Percentiles rank a stretch among this genome's conserved stretches.
Evolutionary conservation across 441 rosid species (phyloP).

Genomic region (Syzygium malaccense): DNA sequence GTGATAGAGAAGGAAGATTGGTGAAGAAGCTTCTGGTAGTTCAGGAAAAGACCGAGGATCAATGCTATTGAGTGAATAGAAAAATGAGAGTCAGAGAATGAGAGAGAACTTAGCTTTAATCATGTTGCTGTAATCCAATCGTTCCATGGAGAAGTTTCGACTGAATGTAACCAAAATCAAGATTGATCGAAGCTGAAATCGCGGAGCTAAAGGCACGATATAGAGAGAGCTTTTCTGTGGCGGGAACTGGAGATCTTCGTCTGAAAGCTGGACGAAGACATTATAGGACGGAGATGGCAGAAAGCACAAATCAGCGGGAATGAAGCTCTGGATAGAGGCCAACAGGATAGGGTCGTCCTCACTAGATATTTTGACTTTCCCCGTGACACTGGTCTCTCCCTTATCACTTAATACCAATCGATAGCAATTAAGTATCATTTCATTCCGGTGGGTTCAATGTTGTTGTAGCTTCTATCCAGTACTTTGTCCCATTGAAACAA

Average conservation of each 20-base stretch:
- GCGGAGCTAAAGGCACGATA: no score
- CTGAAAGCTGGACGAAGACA: neutral
- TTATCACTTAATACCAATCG: no score
- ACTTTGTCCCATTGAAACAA: neutral
- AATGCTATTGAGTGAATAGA: neutral
- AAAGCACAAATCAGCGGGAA: no score
- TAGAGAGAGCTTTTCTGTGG: neutral
- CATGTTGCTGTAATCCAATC: neutral
- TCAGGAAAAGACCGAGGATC: neutral
- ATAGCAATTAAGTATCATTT: no score
- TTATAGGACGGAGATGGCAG: neutral
- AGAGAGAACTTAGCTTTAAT: neutral
- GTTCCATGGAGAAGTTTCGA: neutral
- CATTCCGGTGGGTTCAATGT: neutral
- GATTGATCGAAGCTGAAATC: neutral
- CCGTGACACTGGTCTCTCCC: no score
- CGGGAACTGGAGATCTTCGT: neutral
- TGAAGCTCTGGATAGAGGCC: no score
- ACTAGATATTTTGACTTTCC: no score
- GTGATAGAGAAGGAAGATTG: neutral
- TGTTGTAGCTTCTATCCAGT: neutral
- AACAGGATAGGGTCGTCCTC: no score
- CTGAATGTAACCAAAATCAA: neutral
- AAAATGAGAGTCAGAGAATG: neutral
- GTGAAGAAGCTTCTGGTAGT: neutral